Evolutionary conservation across 1,139 yeast species (phyloP), one percentile per base, ranked within the genome.

Genomic region (Pichia terricola): DNA sequence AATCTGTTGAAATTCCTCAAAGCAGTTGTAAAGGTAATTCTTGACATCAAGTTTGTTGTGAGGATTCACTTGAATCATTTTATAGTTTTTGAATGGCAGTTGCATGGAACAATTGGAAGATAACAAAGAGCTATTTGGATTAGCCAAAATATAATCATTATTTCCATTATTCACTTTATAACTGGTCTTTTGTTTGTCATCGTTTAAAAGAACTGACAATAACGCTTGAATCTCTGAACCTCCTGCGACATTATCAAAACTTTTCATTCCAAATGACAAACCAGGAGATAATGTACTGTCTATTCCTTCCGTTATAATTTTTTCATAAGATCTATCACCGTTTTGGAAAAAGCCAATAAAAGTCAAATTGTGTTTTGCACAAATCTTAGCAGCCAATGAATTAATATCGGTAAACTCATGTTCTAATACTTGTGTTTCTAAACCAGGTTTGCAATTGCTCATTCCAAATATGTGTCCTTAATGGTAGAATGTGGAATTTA

Each of bases 1-100:
- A 1, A 67, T 55, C 55, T 82, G 91, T 51, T 72, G 74, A 35
- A 76, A 54, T 34, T 62, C 62, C 45, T 61, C 56, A 53, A 59
- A 54, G 30, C 61, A 57, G 27, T 52, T 53, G 22, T 42, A 48
- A 1, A 57, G 51, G 41, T 61, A 62, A 27, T 53, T 50, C 36
- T 49, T 49, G n/a, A 63, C 60, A 8, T 41, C 46, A 3, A 45
- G 33, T 16, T 45, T 41, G 37, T 59, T 52, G 2, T 42, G 38
- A 7, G 60, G 50, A 41, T 59, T 50, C 4, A 61, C 34, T 1
- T 8, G 26, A n/a, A 41, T 33, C 11, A 26, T 38, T 43, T 51
- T 52, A 26, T 42, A 47, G 5, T n/a, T 4, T 7, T 35, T 28
- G 22, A 16, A 16, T 16, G 22, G 22, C 22, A 16, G 22, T 16